These are phyloP conservation scores for Skeletonema tropicum DNA, from an alignment of 108 stramenopile species.

Conservation along the genomic window DNA sequence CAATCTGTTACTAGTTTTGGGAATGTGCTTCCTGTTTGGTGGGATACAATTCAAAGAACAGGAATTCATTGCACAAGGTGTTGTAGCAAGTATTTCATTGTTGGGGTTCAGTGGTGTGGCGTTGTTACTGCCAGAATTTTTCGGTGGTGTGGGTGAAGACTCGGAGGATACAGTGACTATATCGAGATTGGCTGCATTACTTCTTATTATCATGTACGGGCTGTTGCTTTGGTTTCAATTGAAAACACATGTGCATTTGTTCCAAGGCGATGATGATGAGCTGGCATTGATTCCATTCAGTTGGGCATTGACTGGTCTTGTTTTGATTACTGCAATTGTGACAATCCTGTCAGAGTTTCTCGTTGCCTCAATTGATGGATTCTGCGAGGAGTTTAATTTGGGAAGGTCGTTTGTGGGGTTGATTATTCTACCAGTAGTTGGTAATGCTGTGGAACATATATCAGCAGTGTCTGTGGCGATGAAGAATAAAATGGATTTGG, in stretches of 20 bases:
- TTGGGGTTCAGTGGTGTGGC: slow-evolving; percentile 85
- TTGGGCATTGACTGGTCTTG: slow-evolving; percentile 76
- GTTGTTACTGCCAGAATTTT: slow-evolving; percentile 85
- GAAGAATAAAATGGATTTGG: slow-evolving; percentile 94
- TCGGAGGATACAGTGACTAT: slow-evolving; percentile 72
- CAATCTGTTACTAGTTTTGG: slow-evolving; percentile 94
- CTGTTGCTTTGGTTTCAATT: slow-evolving; percentile 95
- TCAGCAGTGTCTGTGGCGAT: slow-evolving; percentile 93
- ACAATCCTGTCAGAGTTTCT: slow-evolving; percentile 81
- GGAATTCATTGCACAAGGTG: slow-evolving; percentile 77
- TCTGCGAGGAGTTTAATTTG: slow-evolving; percentile 71
- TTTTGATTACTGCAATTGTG: slow-evolving; percentile 73
- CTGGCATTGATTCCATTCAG: slow-evolving; percentile 65
- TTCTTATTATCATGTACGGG: slow-evolving; percentile 90
- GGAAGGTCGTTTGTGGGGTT: slow-evolving; percentile 89
- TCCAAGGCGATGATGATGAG: slow-evolving; percentile 59
- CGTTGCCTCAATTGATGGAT: slow-evolving; percentile 88
- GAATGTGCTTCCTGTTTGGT: slow-evolving; percentile 96
- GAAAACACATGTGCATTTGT: slow-evolving; percentile 85
- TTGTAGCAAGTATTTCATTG: slow-evolving; percentile 78
- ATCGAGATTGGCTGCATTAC: slow-evolving; percentile 81
- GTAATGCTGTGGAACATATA: slow-evolving; percentile 94
- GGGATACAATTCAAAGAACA: slow-evolving; percentile 90
- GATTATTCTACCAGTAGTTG: slow-evolving; percentile 92
- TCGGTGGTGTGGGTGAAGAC: slow-evolving; percentile 50